Evolutionary conservation across 164 flowering plant species (phyloP).

Genomic region (Echeveria elegans): DNA sequence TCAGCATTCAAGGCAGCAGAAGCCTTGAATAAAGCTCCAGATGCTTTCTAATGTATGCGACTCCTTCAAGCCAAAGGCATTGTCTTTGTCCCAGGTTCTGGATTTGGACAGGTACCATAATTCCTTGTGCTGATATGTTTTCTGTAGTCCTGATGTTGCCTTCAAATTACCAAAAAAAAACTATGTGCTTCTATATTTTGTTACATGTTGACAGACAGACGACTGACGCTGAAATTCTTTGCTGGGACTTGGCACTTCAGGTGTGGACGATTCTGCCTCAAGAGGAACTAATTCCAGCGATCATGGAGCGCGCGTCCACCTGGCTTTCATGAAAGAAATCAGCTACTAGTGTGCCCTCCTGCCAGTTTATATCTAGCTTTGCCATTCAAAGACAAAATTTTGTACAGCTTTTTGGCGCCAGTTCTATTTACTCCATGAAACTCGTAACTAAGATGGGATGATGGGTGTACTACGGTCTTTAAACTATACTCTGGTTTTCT

Average conservation of each 20-base stretch:
- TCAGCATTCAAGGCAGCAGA: slow-evolving; percentile 88
- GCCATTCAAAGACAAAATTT: neutral
- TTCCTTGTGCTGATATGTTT: too few species aligned
- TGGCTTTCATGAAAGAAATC: slow-evolving; percentile 76
- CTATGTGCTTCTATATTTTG: neutral
- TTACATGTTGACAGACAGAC: neutral
- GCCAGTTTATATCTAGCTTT: neutral
- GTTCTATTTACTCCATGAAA: too few species aligned
- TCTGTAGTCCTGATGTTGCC: too few species aligned
- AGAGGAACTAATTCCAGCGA: slow-evolving; percentile 91
- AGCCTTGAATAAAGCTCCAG: slow-evolving; percentile 67
- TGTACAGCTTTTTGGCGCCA: neutral
- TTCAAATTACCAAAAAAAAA: too few species aligned
- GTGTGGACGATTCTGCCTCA: slow-evolving; percentile 91
- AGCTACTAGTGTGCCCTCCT: slow-evolving; percentile 31
- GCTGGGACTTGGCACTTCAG: slow-evolving; percentile 95
- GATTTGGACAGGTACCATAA: slow-evolving; percentile 99
- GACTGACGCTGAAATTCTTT: neutral
- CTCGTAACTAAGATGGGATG: too few species aligned
- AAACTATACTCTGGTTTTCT: neutral
- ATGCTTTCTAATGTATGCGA: slow-evolving; percentile 72
- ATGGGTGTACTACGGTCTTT: neutral
- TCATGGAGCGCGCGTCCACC: slow-evolving; percentile 73
- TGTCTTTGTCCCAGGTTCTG: slow-evolving; percentile 97
- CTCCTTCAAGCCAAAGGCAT: slow-evolving; percentile 92